Base-by-base conservation (phyloP, 179 eudicot species). In the Kewa caespitosa region DNA sequence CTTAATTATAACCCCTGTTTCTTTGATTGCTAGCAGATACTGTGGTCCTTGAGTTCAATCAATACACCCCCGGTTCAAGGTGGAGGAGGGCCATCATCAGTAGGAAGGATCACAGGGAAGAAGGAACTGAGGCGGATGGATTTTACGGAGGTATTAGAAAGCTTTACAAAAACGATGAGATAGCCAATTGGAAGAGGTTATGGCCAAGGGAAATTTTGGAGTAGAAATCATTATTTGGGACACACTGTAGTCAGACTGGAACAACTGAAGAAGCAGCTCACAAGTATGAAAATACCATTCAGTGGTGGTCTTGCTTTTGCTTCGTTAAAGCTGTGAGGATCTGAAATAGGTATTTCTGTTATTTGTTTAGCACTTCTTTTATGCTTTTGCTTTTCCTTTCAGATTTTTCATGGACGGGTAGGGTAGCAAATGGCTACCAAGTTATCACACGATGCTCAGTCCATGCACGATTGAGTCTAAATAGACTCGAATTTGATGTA, bases 61-160 rank as follows among this genome's bases (percentile, higher is more conserved):
- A 93, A 70, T 93, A 91, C 81, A 70, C 92, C 3, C 87, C 83
- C 1, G 97, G 92, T 46, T 92, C 97, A 28, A 79, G 92, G 84
- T 93, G 98, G 98, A 87, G 97, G 72, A 77, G 76, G 70, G 83
- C 92, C 32, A 57, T 37, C 1, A 74, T 93, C 34, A 87, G 63
- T 63, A 79, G 98, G 78, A 93, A 84, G 79, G 85, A 86, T 73
- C 97, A 92, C 41, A 82, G 92, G 14, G 97, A 92, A 79, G 90
- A 84, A 85, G 98, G 98, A 39, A 93, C 87, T 15, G 98, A 89
- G 77, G 85, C 76, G 0, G 97, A 92, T 31, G 98, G 97, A 30
- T 93, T 92, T 73, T 93, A 92, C 66, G 98, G 95, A 23, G 97
- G 98, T 54, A 88, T 93, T 55, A 75, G 95, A 78, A 93, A 89